phyloP scores from a whole-genome alignment of 2,329 filamentous ascomycete species.

The Fusarium begoniae region DNA sequence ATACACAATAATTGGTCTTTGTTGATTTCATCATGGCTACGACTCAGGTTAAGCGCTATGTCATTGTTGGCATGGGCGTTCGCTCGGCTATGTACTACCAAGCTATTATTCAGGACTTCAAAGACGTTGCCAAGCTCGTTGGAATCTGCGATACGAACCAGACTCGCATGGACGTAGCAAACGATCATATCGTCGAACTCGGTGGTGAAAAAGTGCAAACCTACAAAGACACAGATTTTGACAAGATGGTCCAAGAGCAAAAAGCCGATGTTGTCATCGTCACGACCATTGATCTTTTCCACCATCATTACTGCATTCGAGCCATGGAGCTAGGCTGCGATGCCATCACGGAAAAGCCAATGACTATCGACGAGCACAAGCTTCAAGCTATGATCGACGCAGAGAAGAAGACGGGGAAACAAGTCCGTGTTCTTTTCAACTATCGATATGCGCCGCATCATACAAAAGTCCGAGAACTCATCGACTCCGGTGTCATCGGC shows the following conservation, averaged over 20 bases:
- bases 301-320: constrained; percentile 67
- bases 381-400: constrained; percentile 57
- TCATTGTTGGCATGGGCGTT: constrained; percentile 66
- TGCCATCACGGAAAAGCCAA: constrained; percentile 70
- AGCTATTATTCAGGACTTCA: constrained; percentile 63
- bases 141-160: constrained; percentile 69
- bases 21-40: constrained; percentile 15
- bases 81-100: constrained; percentile 69
- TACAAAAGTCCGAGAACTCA: constrained; percentile 64
- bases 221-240: constrained; percentile 64
- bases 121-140: constrained; percentile 58
- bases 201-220: constrained; percentile 61
- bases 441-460: constrained; percentile 72
- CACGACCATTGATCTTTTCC: constrained; percentile 70
- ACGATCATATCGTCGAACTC: constrained; percentile 56
- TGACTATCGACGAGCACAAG: constrained; percentile 67
- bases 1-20: not conserved
- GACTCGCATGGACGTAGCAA: constrained; percentile 67
- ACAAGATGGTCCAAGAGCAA: constrained; percentile 65
- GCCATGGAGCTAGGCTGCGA: constrained; percentile 68
- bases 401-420: constrained; percentile 47
- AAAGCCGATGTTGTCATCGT: constrained; percentile 69
- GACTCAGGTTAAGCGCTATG: constrained; percentile 55
- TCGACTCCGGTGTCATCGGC: constrained; percentile 64
- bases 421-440: constrained; percentile 69